These are phyloP conservation scores for Lachnellula cervina DNA, from an alignment of 2,329 filamentous ascomycete genomes.

Conservation along the genomic window DNA sequence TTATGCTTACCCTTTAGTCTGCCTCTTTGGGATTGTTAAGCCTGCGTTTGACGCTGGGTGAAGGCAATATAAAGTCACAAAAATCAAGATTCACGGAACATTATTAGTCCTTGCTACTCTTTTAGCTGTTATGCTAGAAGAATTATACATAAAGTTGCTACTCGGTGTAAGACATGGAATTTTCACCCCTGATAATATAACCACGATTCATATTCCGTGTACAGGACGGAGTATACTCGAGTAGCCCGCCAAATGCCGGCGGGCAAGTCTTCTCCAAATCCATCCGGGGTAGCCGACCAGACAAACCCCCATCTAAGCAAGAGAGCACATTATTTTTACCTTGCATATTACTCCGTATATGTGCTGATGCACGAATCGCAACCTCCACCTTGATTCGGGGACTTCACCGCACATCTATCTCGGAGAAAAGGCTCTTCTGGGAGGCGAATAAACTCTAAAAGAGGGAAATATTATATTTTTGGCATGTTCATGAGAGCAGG, in stretches of 20 bases:
- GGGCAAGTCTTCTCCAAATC: conserved; percentile 1
- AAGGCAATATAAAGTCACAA: background rate
- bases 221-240: background rate
- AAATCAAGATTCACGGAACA: background rate
- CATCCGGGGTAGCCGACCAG: conserved; percentile 13
- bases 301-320: background rate
- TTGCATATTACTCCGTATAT: background rate
- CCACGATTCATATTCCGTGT: background rate
- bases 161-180: too few species aligned
- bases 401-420: conserved; percentile 9
- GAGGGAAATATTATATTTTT: conserved; percentile 1
- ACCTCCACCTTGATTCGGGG: conserved; percentile 5
- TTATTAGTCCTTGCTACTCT: background rate
- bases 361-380: conserved; percentile 11
- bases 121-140: too few species aligned
- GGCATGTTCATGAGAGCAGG: conserved; percentile 1
- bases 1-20: background rate
- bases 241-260: background rate
- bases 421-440: conserved; percentile 10
- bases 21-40: conserved; percentile 1
- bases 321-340: background rate
- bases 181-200: background rate
- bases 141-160: too few species aligned
- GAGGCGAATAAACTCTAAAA: background rate
- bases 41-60: background rate